Base-by-base conservation (phyloP, 495 filamentous ascomycete genomes). In the Daldinia bambusicola region DNA sequence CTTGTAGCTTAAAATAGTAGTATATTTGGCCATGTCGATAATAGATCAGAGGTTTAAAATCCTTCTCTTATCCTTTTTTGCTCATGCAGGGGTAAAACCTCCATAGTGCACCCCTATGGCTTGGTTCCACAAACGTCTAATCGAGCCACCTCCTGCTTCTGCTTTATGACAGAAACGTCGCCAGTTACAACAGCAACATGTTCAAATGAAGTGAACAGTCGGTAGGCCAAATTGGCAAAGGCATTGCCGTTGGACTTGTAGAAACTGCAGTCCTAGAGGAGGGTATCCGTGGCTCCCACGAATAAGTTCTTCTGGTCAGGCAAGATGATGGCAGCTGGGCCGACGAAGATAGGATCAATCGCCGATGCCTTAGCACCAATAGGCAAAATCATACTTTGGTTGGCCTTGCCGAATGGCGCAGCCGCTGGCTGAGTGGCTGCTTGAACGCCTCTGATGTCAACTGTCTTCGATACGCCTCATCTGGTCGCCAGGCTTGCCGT, bases 241-340 rank as follows among this genome's bases (percentile, higher is more conserved):
- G 65, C 57, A 3, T 69, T 65, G 50, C 48, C 48, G 66, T 72
- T 74, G 13, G 60, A 62, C 65, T 71, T 50, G 48, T 74, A 71
- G 55, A 71, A 72, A 20, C 66, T 66, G 65, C 78, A 80, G 71
- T 80, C 78, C 38, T 65, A 60, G 37, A 73, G 69, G 71, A 80
- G 75, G 4, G 63, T 63, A 60, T 51, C 60, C 14, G 74, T 72
- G 66, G 66, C 72, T 61, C 76, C 74, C 18, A 80, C 75, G 59
- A 80, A 78, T 22, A 78, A 67, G 18, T 57, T 53, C 2, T 59
- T 40, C 61, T 76, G 69, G 41, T 61, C 61, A 3, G 76, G 62
- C 8, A 76, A 67, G 64, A 80, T 78, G 67, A 80, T 80, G 48
- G 72, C 71, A 31, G 79, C 79, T 8, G 79, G 79, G 64, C 79